Evolutionary conservation across 345 rosid species (phyloP), one percentile per base, ranked within the genome.

Genomic region (Xanthoceras sorbifolium): DNA sequence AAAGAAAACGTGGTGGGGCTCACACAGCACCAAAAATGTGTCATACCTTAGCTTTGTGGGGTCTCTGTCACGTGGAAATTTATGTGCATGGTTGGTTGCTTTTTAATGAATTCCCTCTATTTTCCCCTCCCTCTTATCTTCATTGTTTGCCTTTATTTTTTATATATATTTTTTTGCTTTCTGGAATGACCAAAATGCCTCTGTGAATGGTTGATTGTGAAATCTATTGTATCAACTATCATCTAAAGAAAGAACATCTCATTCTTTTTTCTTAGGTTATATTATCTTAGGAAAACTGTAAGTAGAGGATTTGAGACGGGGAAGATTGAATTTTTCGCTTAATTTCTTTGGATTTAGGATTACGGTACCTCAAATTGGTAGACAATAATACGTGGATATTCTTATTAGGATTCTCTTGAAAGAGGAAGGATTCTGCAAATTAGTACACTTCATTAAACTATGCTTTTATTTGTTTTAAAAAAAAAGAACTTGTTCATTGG

Each of bases 1-100:
- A 82, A 73, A 76, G 70, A 80, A 82, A 83, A 83, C 64, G 85
- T 82, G 85, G 84, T 80, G 86, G 88, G 90, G 34, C 85, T 88
- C 70, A 61, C 17, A 31, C 38, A 55, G 76, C 74, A 38, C 64
- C 60, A 32, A 66, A 65, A 48, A 38, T 32, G 77, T 69, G 72
- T 44, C 77, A 15, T 36, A n/a, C 60, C 36, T 73, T n/a, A 28
- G 64, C 23, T 54, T 67, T 22, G 76, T 77, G 84, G 87, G 87
- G 87, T 34, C 81, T 55, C 22, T 64, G 69, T 59, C 86, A 77
- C 76, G 87, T 80, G 83, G 57, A 62, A 74, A 66, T 83, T 22
- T 59, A 11, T 73, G 18, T 57, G 46, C 76, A 20, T 64, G 50
- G 75, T 46, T 54, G 71, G 71, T 55, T 76, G 73, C 84, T 73